Percentiles rank a stretch among this genome's conserved stretches.
Evolutionary conservation across 495 filamentous ascomycete species (phyloP).

Genomic region (Rhypophila decipiens): DNA sequence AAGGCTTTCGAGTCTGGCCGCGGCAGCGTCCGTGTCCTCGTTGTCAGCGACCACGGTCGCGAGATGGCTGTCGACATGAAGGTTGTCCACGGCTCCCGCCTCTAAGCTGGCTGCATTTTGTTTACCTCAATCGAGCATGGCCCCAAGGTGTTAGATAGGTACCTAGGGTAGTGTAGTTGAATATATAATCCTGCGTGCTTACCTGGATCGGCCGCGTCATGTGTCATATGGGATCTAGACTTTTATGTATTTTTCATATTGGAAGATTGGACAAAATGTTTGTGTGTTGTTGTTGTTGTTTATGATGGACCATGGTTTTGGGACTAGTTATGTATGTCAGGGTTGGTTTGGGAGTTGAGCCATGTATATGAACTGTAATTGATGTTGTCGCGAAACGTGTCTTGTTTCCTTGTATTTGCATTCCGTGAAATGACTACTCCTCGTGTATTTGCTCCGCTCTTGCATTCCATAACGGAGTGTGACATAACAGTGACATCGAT

Average conservation of each 20-base stretch:
- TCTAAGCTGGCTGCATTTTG: slow-evolving; percentile 30
- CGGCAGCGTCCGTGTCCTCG: slow-evolving; percentile 87
- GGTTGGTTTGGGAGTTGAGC: slow-evolving; percentile 15
- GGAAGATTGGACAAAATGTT: slow-evolving; percentile 24
- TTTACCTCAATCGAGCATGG: neutral
- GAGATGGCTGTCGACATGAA: slow-evolving; percentile 99
- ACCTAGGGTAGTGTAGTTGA: slow-evolving; percentile 3
- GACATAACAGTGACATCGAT: too few relatives aligned
- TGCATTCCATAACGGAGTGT: too few relatives aligned
- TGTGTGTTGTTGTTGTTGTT: slow-evolving; percentile 7
- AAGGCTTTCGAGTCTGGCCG: slow-evolving; percentile 86
- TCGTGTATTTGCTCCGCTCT: too few relatives aligned
- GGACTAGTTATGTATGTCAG: too few relatives aligned
- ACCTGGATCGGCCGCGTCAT: slow-evolving; percentile 6
- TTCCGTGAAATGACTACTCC: too few relatives aligned
- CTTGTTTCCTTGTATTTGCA: too few relatives aligned
- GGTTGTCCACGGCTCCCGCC: slow-evolving; percentile 72
- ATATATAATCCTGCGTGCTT: slow-evolving; percentile 8
- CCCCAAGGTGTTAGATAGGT: neutral
- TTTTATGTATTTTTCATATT: slow-evolving; percentile 16
- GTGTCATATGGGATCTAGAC: slow-evolving; percentile 17
- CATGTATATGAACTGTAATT: slow-evolving; percentile 35
- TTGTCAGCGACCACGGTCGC: slow-evolving; percentile 88
- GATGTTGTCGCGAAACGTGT: too few relatives aligned
- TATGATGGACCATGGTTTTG: slow-evolving; percentile 2